Conservation (phyloP, 164 flowering plant genomes). For the Cinnamomum micranthum region DNA sequence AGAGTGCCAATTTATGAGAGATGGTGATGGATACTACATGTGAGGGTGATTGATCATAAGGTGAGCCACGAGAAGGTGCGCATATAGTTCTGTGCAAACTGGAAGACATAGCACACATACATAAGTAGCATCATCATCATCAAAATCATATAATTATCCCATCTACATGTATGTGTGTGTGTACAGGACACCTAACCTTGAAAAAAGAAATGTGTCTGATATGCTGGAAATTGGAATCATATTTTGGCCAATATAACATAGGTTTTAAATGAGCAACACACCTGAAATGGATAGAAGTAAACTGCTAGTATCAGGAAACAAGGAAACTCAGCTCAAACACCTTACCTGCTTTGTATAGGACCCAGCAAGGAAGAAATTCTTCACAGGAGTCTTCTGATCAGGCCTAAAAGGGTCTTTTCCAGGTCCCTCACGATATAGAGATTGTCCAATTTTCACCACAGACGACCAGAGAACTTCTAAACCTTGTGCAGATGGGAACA, state of each 20-base stretch:
- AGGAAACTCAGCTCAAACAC: not conserved
- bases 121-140: too few relatives aligned
- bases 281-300: not conserved
- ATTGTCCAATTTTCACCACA: slow-evolving; percentile 91
- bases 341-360: slow-evolving; percentile 95
- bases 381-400: slow-evolving; percentile 86
- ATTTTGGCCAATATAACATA: not conserved
- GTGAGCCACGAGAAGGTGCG: too few relatives aligned
- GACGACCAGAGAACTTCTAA: slow-evolving; percentile 90
- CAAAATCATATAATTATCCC: too few relatives aligned
- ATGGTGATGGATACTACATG: too few relatives aligned
- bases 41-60: too few relatives aligned
- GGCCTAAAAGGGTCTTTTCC: slow-evolving; percentile 96
- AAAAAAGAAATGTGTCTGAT: too few relatives aligned
- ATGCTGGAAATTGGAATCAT: too few relatives aligned
- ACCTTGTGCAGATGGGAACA: slow-evolving; percentile 92
- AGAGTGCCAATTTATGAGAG: too few relatives aligned
- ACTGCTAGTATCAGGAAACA: not conserved
- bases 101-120: too few relatives aligned
- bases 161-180: too few relatives aligned
- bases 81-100: too few relatives aligned
- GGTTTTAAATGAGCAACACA: not conserved
- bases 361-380: slow-evolving; percentile 95
- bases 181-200: too few relatives aligned
- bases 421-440: slow-evolving; percentile 90